Base-by-base conservation (phyloP, 129 eudicot species). In the Kitagawia praeruptora region DNA sequence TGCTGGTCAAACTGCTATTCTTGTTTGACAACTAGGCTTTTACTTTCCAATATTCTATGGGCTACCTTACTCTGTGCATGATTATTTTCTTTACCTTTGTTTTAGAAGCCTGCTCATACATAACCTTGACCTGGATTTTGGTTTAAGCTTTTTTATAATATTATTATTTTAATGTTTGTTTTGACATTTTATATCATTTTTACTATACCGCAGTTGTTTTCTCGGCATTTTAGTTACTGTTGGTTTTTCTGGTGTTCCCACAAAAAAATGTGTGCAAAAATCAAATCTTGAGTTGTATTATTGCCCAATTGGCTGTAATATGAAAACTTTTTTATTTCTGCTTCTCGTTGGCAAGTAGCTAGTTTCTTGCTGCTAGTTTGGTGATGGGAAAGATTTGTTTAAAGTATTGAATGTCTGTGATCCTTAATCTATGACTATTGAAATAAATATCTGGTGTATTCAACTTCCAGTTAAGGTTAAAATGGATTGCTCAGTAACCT, bases 1-100 rank as follows among this genome's bases (percentile, higher is more conserved):
- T 9, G 77, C 73, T 21, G 93, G 80, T 19, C 89, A 86, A 80
- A 84, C 90, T 38, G 91, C 82, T 31, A 82, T 81, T 49, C 86
- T 61, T 75, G 81, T 45, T 73, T 78, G 39, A 79, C 74, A 25
- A 27, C 23, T 31, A 0, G 6, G 73, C 73, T 12, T 27, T 14
- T 67, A 15, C 41, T 27, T 28, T 28, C 8, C 41, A 67, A 67
- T 31, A 16, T 78, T n/a, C 48, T 78, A 16, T 78, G 5, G 28
- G 31, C 27, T 77, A 16, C 15, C 46, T 7, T 37, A 6, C 37
- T 39, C 6, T 51, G 58, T 51, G 58, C 63, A n/a, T 58, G 66
- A n/a, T 61, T 10, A 25, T n/a, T 25, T 58, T 25, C 63, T n/a
- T 61, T n/a, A 54, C 8, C 64, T 61, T 12, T 61, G 69, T 25